Percentiles rank a stretch among this genome's conserved stretches.
Evolutionary conservation across 1,139 yeast genomes (phyloP).

Genomic region (Taiozyma onychis): DNA sequence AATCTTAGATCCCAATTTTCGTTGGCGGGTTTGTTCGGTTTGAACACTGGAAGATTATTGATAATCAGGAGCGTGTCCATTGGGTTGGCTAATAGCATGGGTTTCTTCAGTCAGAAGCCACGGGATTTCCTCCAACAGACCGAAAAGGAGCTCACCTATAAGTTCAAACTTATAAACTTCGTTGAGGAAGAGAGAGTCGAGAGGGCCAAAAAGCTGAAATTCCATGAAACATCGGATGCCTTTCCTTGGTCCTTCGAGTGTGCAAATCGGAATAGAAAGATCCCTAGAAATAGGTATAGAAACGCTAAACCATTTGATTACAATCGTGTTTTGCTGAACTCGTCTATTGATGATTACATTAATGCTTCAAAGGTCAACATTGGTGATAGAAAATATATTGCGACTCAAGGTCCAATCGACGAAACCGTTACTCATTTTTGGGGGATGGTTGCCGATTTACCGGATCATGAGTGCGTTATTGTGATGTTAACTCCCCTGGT

Average conservation of each 20-base stretch:
- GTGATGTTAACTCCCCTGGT: constrained; percentile 84
- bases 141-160: neutral
- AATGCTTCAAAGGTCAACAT: constrained; percentile 32
- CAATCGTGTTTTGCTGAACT: constrained; percentile 40
- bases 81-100: neutral
- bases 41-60: too few species aligned
- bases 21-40: too few species aligned
- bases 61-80: too few species aligned
- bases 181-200: neutral
- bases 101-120: neutral
- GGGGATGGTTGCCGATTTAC: constrained; percentile 69
- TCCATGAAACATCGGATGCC: constrained; percentile 12
- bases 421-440: constrained; percentile 69
- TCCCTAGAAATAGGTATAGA: constrained; percentile 44
- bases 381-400: constrained; percentile 37
- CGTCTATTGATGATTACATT: constrained; percentile 34
- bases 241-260: neutral
- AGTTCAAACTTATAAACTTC: neutral
- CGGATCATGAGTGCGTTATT: constrained; percentile 44
- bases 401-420: constrained; percentile 69
- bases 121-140: neutral
- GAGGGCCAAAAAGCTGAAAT: constrained; percentile 14
- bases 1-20: too few species aligned
- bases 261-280: constrained; percentile 26
- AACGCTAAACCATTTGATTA: constrained; percentile 58